Percentiles rank a stretch among this genome's conserved stretches.
Conservation (phyloP, 2,329 filamentous ascomycete species). For the Diaporthe amygdali region DNA sequence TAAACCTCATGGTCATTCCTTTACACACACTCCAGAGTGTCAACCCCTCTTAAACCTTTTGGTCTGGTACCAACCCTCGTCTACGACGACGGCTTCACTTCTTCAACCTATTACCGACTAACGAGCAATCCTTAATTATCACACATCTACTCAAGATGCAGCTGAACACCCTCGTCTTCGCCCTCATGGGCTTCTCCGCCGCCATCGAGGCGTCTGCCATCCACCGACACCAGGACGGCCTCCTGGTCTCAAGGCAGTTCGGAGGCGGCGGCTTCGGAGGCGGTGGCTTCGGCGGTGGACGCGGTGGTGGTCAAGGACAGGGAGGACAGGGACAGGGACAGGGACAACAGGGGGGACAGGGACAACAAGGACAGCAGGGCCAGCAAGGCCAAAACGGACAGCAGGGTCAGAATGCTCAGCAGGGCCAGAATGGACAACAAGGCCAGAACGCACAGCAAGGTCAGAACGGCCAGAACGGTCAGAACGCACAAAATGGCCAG, state of each 20-base stretch:
- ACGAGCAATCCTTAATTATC: conserved; percentile 4
- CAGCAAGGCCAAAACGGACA: not conserved
- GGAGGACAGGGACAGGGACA: not conserved
- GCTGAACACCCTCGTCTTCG: conserved; percentile 53
- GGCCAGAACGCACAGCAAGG: not conserved
- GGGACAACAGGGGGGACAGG: not conserved
- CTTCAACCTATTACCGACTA: not conserved
- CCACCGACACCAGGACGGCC: conserved; percentile 39
- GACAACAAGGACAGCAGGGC: not conserved
- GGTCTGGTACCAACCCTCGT: conserved; percentile 24
- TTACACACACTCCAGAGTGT: conserved; percentile 11
- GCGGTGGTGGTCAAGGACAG: not conserved
- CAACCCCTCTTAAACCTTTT: not conserved
- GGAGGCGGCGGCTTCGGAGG: not conserved
- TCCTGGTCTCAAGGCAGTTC: conserved; percentile 48
- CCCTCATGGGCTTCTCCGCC: conserved; percentile 53
- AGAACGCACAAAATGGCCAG: conserved; percentile 30
- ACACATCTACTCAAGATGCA: conserved; percentile 49
- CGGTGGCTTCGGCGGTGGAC: conserved; percentile 27
- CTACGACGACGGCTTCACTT: conserved; percentile 9
- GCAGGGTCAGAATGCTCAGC: not conserved
- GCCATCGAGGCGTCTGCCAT: conserved; percentile 51
- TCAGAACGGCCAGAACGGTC: not conserved
- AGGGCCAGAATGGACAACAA: not conserved
- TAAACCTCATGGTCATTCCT: conserved; percentile 21